Evolutionary conservation across 164 flowering plant genomes (phyloP), one percentile per base, ranked within the genome.

Genomic region (Taxillus chinensis): DNA sequence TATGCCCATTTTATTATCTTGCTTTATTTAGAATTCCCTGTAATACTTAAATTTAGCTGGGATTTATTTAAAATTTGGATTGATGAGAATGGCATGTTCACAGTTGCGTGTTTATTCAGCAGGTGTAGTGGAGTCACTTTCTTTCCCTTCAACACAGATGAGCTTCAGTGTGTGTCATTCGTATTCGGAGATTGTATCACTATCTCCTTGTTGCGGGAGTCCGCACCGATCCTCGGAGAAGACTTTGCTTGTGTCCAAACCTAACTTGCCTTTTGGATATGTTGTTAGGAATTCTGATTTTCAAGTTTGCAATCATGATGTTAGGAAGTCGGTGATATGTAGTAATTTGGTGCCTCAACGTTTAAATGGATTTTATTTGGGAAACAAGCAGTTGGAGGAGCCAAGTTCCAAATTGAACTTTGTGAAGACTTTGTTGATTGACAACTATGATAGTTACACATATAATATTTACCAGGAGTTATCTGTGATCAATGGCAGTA

Each of bases 391-490:
- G 51, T 38, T 63, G 8, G 59, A 74, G 63, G 80, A 73, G 65
- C 71, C 72, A 59, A 50, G 62, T 52, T 60, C 45, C 61, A 81
- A 77, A 78, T 67, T 76, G 42, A 78, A 82, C 51, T 73, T 71
- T 70, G 86, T 93, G 67, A 77, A 90, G 80, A 93, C 99, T 39
- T 79, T 95, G 86, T 71, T 95, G 83, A 83, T 91, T 65, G 97
- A 91, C 69, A 89, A 95, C 69, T 95, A 95, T 70, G 99, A 95
- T 74, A 91, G 99, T 71, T 95, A 95, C 79, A 91, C 99, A 2
- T 95, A 86, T 79, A 95, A 91, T 71, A 85, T 95, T 54, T 95
- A 81, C 70, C 99, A 95, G 68, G 90, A 87, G 74, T 69, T 89
- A 41, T 82, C 89, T 48, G 71, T 82, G 59, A 75, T 91, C 55